phyloP scores from a whole-genome alignment of 352 stramenopile species.

The Thalassiosira ordinaria region DNA sequence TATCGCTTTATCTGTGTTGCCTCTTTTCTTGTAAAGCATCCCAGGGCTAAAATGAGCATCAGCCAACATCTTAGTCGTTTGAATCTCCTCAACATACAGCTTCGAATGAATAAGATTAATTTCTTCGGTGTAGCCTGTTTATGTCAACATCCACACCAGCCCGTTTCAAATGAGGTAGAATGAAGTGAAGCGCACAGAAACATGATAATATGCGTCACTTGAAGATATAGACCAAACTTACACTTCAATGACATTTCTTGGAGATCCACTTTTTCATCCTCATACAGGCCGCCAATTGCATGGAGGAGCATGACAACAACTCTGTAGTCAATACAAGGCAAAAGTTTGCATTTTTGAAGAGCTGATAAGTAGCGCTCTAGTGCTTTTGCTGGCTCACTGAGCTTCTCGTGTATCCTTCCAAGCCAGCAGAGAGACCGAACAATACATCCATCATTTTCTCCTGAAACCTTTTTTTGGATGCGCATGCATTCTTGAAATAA shows the following conservation, averaged over 20 bases:
- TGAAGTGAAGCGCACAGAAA: too few relatives aligned
- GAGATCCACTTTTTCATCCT: constrained; percentile 55
- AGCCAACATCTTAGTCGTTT: constrained; percentile 42
- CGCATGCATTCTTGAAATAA: constrained; percentile 64
- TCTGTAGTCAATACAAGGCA: constrained; percentile 48
- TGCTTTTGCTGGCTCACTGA: constrained; percentile 49
- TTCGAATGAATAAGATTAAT: constrained; percentile 65
- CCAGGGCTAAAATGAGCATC: constrained; percentile 53
- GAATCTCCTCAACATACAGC: constrained; percentile 34
- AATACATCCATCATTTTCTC: constrained; percentile 40
- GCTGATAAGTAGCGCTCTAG: constrained; percentile 57
- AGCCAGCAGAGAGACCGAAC: constrained; percentile 57
- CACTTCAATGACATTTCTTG: constrained; percentile 65
- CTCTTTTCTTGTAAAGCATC: constrained; percentile 52
- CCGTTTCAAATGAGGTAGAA: too few relatives aligned
- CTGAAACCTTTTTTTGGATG: constrained; percentile 43
- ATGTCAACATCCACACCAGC: background rate
- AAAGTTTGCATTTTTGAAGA: constrained; percentile 50
- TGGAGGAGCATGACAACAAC: constrained; percentile 60
- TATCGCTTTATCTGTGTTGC: constrained; percentile 44
- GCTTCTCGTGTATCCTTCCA: constrained; percentile 52
- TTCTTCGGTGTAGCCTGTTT: constrained; percentile 58
- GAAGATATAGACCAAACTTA: constrained; percentile 23
- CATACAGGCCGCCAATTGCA: constrained; percentile 50
- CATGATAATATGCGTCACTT: too few relatives aligned